Evolutionary conservation across 2,329 filamentous ascomycete species (phyloP), one percentile per base, ranked within the genome.

Genomic region (Penicillium sp.): DNA sequence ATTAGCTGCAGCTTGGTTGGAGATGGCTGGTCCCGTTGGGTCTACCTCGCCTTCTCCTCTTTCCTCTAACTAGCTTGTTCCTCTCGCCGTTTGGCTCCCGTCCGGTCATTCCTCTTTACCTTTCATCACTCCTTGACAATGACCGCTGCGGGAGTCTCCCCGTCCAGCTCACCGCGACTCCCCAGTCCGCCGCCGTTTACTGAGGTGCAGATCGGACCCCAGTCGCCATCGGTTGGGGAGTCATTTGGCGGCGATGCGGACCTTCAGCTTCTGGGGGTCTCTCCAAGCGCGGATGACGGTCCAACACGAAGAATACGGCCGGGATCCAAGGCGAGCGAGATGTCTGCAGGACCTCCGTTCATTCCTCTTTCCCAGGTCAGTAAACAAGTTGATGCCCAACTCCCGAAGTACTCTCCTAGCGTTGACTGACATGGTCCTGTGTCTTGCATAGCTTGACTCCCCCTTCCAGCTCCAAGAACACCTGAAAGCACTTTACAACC

Each of bases 381-480:
- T 76, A 58, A 58, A 58, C 38, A 19, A 23, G 49, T 47, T 26
- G 45, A n/a, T 54, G 17, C 57, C 50, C 58, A 55, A 60, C 31
- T 31, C 45, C n/a, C 19, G 7, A 23, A n/a, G 50, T 9, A 19
- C 19, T 8, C 21, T 26, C 21, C 51, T 48, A 9, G 31, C 21
- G 21, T 49, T 6, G 13, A 53, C 64, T 67, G 56, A 64, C 11
- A 46, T 49, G 26, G 15, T 8, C 31, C 7, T 57, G 31, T 49
- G 64, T 71, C 47, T 65, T 58, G 21, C 51, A 61, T 58, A 97
- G 91, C 92, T 99, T 69, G 93, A 99, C 75, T 98, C 94, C 23
- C 91, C 95, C 49, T 99, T 98, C 76, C 95, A 97, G 77, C 87
- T 98, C 19, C 96, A 97, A 78, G 95, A 99, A 79, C 94, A 99